Evolutionary conservation across 495 filamentous ascomycete genomes (phyloP).

Genomic region (Chaetomium tenue): DNA sequence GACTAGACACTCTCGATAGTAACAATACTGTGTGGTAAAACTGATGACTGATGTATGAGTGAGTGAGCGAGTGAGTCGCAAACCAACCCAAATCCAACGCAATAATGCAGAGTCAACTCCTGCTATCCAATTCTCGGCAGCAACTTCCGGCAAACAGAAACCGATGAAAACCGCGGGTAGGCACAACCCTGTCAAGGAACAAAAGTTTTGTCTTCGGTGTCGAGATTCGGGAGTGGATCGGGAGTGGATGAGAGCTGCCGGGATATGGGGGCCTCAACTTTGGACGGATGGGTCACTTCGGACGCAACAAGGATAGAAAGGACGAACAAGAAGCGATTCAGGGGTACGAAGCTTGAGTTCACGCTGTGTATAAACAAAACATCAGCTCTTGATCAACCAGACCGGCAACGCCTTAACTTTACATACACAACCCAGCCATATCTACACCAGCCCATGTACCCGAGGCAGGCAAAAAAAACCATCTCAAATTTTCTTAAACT

Average conservation of each 20-base stretch:
- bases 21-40: not conserved
- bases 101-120: not conserved
- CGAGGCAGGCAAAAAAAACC: not conserved
- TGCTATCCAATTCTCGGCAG: not conserved
- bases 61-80: not conserved
- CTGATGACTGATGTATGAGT: constrained; percentile 6
- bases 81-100: not conserved
- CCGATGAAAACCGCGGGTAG: not conserved
- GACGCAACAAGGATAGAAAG: no score
- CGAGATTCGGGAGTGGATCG: not conserved
- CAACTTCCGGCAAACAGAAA: constrained; percentile 1
- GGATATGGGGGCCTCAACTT: not conserved
- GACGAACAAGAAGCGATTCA: not conserved
- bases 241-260: not conserved
- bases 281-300: not conserved
- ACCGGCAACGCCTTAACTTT: not conserved
- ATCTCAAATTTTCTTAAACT: not conserved
- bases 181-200: not conserved
- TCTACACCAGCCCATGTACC: not conserved
- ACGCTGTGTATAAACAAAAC: not conserved
- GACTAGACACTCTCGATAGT: not conserved
- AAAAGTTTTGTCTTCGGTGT: not conserved
- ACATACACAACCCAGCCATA: not conserved
- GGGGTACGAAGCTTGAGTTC: not conserved
- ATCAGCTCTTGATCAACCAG: not conserved